These are phyloP conservation scores for Calocera viscosa DNA, from an alignment of 768 basidiomycete species.

Conservation along the genomic window DNA sequence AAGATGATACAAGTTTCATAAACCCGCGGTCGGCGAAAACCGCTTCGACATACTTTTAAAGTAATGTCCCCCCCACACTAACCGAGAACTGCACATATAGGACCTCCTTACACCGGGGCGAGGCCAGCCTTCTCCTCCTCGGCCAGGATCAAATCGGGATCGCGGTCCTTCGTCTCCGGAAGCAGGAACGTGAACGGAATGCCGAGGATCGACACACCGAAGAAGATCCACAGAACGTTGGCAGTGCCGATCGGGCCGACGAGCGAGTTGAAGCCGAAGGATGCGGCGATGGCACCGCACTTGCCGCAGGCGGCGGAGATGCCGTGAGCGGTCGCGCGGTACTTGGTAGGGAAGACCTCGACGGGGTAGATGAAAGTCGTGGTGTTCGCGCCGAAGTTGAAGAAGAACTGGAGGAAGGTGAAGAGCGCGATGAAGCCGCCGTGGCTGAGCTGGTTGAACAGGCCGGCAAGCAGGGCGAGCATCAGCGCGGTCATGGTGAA, in stretches of 20 bases:
- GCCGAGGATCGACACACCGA: constrained; percentile 10
- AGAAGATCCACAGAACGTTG: constrained; percentile 45
- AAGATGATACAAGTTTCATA: too few species aligned
- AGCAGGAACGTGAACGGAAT: constrained; percentile 34
- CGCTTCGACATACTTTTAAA: too few species aligned
- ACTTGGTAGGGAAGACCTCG: constrained; percentile 69
- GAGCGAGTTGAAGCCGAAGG: constrained; percentile 58
- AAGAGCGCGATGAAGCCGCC: constrained; percentile 60
- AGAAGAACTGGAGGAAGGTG: constrained; percentile 61
- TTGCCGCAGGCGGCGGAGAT: constrained; percentile 66
- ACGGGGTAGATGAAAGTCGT: constrained; percentile 73
- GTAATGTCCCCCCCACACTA: too few species aligned
- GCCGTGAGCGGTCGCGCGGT: constrained; percentile 61
- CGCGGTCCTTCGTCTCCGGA: constrained; percentile 41
- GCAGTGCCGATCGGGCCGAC: constrained; percentile 52
- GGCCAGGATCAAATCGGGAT: constrained; percentile 38
- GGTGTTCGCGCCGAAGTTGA: constrained; percentile 70
- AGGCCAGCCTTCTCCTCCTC: constrained; percentile 24
- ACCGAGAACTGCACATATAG: too few species aligned
- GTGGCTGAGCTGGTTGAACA: constrained; percentile 44
- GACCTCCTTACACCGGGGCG: background rate
- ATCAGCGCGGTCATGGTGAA: constrained; percentile 60
- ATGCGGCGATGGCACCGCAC: constrained; percentile 62
- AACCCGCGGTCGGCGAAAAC: too few species aligned
- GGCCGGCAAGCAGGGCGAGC: constrained; percentile 55